Conservation (phyloP, 2,329 filamentous ascomycete genomes). For the Samsoniella hepiali region DNA sequence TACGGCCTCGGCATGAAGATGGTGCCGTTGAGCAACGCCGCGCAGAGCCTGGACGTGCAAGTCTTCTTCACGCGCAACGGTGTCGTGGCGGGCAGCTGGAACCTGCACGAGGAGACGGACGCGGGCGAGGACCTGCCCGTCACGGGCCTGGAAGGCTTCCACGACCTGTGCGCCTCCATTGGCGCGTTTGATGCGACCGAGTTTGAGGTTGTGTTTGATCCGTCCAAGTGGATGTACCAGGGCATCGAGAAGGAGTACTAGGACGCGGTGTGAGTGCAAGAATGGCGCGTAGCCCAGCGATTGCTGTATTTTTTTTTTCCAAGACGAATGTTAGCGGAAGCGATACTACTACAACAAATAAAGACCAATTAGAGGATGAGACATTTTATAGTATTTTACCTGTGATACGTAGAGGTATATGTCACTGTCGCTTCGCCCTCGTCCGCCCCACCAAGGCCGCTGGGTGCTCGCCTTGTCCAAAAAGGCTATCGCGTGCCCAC, state of each 20-base stretch:
- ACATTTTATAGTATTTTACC: no score
- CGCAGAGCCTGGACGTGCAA: conserved; percentile 31
- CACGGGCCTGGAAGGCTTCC: conserved; percentile 64
- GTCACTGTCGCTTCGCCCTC: neutral
- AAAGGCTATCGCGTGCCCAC: conserved; percentile 9
- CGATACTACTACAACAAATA: no score
- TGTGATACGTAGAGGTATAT: neutral
- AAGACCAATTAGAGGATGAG: no score
- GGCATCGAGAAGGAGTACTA: conserved; percentile 12
- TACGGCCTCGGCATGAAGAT: conserved; percentile 72
- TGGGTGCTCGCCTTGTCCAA: neutral
- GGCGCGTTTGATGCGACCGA: conserved; percentile 67
- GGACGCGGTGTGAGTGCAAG: neutral
- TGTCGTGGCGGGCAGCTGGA: conserved; percentile 57
- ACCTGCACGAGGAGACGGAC: conserved; percentile 73
- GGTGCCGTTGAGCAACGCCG: conserved; percentile 28
- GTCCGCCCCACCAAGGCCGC: neutral
- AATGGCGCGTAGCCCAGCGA: neutral
- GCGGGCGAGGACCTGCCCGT: conserved; percentile 58
- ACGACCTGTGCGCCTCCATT: conserved; percentile 68
- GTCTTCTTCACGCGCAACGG: conserved; percentile 70
- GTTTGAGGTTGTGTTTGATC: conserved; percentile 64
- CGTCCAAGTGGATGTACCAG: conserved; percentile 55
- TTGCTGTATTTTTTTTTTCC: neutral
- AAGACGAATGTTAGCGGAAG: neutral